Base-by-base conservation (phyloP, 139 green algal genomes). In the Chlamydomonas sphaeroides region DNA sequence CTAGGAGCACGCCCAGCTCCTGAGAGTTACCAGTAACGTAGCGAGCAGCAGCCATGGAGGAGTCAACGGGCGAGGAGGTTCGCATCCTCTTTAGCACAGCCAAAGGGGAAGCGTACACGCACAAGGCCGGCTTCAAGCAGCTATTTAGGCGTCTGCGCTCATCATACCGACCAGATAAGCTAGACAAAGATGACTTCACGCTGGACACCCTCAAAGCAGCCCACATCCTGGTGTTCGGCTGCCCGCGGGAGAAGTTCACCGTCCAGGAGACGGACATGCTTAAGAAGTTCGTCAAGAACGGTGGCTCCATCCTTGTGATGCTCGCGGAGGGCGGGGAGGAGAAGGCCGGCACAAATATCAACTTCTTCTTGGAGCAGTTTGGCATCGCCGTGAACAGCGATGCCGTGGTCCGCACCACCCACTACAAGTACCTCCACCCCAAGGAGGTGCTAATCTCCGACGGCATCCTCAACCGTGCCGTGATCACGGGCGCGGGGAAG, bases 381-480 rank as follows among this genome's bases (percentile, higher is more conserved):
- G 94, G 94, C 18, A 91, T 97, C 69, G 83, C 61, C 11, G 79
- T 96, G 36, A 96, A 95, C 79, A 73, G 41, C 23, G 94, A 98
- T 84, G 87, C 86, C 21, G 94, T 97, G 35, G 86, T 98, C 36
- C 83, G 90, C 59, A 93, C 87, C 26, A 89, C 91, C 36, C 90
- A 93, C 77, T 89, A 93, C 87, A 96, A 96, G 86, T 98, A 97
- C 89, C 67, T 93, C 45, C 95, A 98, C 85, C 95, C 95, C 25
- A 97, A 97, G 84, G 85, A 86, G 78, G 93, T 93, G 2, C 90
- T 97, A 26, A 93, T 98, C 56, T 79, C 72, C 0, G 95, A 97
- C 71, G 94, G 95, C 23, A 87, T 98, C 35, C 89, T 98, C 21
- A 98, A 97, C 66, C 86, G 92, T 2, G 88, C 90, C 28, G 78